Conservation (phyloP, 2,329 filamentous ascomycete species). For the Monilinia polystroma region DNA sequence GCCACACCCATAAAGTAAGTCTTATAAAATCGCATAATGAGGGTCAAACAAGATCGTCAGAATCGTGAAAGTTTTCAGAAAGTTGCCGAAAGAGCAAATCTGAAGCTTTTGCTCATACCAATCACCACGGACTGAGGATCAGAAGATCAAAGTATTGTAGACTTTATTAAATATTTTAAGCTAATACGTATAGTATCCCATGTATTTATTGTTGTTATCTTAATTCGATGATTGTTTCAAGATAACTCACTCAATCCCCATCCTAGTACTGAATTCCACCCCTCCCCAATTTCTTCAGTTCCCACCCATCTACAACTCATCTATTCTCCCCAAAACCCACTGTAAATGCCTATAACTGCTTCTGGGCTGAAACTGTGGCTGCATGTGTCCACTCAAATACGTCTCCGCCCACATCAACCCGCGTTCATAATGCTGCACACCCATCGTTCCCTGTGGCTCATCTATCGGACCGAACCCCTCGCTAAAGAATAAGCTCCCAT, state of each 20-base stretch:
- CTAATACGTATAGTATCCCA: background rate
- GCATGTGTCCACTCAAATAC: conserved; percentile 41
- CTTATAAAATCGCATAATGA: too few relatives aligned
- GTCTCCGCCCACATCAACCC: conserved; percentile 44
- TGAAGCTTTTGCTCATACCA: too few relatives aligned
- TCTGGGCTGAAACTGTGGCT: conserved; percentile 42
- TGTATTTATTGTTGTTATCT: background rate
- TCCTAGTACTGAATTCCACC: background rate
- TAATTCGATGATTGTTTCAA: background rate
- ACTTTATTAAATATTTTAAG: background rate
- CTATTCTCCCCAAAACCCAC: conserved; percentile 42
- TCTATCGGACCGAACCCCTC: conserved; percentile 47
- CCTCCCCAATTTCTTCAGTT: too few relatives aligned
- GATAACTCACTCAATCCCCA: background rate
- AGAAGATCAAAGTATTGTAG: too few relatives aligned
- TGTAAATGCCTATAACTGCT: conserved; percentile 41
- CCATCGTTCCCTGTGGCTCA: conserved; percentile 49
- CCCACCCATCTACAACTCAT: conserved; percentile 25
- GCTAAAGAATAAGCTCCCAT: conserved; percentile 24
- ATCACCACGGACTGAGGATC: too few relatives aligned
- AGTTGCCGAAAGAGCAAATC: too few relatives aligned
- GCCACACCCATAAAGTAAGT: too few relatives aligned
- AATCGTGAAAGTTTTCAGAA: too few relatives aligned
- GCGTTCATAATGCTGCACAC: conserved; percentile 42
- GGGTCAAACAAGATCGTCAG: too few relatives aligned